Evolutionary conservation across 164 flowering plant species (phyloP), one percentile per base, ranked within the genome.

Genomic region (Magnolia officinalis): DNA sequence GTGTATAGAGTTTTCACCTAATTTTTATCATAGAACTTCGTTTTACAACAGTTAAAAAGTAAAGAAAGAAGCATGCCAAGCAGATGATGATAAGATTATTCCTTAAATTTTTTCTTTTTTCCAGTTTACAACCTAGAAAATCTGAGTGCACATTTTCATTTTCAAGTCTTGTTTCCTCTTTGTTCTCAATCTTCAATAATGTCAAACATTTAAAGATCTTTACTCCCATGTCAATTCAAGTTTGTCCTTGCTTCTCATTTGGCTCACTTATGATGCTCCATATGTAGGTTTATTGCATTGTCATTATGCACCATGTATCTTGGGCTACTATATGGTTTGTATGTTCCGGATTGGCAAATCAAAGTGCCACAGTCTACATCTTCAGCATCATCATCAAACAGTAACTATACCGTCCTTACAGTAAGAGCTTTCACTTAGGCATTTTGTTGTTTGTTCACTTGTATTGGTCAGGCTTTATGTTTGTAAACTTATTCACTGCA

Each of bases 281-380:
- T 72, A 71, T 84, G 16, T 72, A 91, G 95, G 92, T 85, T 82
- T 74, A 45, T 85, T 63, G 82, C 78, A 58, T n/a, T 85, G 31
- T 75, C 81, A 50, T 68, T 91, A 63, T 85, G 79, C 10, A 82
- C 79, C 10, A 66, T 87, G 26, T 83, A 91, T 80, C 6, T 83
- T 69, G 88, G 80, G 23, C 50, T 91, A 50, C 77, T 81, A 45
- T 86, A 87, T 79, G 90, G 91, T 75, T 69, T 91, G 75, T 87
- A 87, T 83, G 92, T 91, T 75, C 90, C 95, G 11, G 92, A 91
- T 82, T 91, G 95, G 95, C 83, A 88, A 66, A 86, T 87, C 72
- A 75, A 72, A 70, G 83, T 72, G 51, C 74, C 84, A 52, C 49
- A 74, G 50, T 67, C 88, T 75, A 72, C 82, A 63, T 75, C 81